Conservation (phyloP, 345 rosid species). For the Pseudoturritis turrita region DNA sequence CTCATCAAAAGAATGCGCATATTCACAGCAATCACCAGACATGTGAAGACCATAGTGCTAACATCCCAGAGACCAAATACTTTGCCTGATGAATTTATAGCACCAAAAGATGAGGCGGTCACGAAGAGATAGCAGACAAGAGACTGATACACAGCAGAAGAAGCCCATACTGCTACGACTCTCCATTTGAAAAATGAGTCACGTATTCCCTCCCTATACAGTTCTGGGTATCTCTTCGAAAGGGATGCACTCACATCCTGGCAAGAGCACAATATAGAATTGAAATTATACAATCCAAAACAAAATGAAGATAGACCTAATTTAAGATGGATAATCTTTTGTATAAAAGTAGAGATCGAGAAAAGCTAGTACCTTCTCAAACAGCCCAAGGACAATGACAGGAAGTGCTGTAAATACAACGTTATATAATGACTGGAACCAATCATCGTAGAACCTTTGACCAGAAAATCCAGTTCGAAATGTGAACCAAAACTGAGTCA, state of each 20-base stretch:
- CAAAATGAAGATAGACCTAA: background rate
- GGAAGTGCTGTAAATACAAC: conserved; percentile 94
- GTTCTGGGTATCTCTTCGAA: conserved; percentile 93
- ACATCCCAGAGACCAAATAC: conserved; percentile 95
- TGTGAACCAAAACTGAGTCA: conserved; percentile 99
- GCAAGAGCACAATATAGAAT: background rate
- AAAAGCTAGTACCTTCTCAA: conserved; percentile 69
- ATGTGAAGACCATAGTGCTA: conserved; percentile 95
- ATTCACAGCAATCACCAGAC: conserved; percentile 90
- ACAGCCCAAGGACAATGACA: conserved; percentile 88
- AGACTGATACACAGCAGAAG: conserved; percentile 87
- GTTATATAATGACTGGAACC: conserved; percentile 97
- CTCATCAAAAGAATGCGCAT: conserved; percentile 94
- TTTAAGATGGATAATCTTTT: background rate
- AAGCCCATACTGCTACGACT: conserved; percentile 85
- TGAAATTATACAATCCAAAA: background rate
- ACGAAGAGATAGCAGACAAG: conserved; percentile 71
- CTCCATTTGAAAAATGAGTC: conserved; percentile 88
- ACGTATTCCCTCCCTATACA: conserved; percentile 85
- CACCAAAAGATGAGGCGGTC: conserved; percentile 50
- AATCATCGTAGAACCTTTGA: conserved; percentile 98
- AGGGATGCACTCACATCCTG: conserved; percentile 96
- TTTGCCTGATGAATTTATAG: conserved; percentile 71
- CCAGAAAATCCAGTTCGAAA: conserved; percentile 98
- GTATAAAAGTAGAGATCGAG: background rate